Conservation (phyloP, 108 stramenopile genomes). For the Bacterosira constricta region DNA sequence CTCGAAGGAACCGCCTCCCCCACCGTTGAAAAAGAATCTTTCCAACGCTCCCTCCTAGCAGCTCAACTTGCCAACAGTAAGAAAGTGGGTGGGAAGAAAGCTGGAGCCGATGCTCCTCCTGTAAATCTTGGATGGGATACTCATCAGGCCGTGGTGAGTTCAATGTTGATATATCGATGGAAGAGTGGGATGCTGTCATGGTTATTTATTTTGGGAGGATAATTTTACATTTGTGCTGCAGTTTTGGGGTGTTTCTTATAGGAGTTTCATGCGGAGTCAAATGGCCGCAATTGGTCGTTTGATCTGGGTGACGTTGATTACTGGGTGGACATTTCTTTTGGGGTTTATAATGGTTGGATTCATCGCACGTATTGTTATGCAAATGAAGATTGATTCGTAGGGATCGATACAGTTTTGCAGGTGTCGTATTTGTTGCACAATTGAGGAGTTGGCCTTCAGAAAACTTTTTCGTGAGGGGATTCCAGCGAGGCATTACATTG, state of each 20-base stretch:
- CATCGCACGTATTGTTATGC: no score
- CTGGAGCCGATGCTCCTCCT: constrained; percentile 66
- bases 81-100: constrained; percentile 15
- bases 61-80: constrained; percentile 34
- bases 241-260: no score
- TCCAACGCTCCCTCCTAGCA: constrained; percentile 44
- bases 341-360: no score
- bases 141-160: constrained; percentile 78
- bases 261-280: no score
- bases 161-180: not conserved
- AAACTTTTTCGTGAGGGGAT: no score
- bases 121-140: constrained; percentile 92
- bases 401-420: not conserved
- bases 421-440: not conserved
- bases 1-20: constrained; percentile 22
- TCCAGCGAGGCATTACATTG: not conserved
- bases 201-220: no score
- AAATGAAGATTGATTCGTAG: no score
- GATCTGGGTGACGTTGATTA: no score
- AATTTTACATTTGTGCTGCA: no score
- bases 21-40: constrained; percentile 23
- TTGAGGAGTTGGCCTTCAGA: not conserved
- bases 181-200: not conserved
- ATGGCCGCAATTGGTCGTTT: no score
- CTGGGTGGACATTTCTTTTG: no score